Conservation (phyloP, 140 eudicot species). For the Anethum foeniculum region DNA sequence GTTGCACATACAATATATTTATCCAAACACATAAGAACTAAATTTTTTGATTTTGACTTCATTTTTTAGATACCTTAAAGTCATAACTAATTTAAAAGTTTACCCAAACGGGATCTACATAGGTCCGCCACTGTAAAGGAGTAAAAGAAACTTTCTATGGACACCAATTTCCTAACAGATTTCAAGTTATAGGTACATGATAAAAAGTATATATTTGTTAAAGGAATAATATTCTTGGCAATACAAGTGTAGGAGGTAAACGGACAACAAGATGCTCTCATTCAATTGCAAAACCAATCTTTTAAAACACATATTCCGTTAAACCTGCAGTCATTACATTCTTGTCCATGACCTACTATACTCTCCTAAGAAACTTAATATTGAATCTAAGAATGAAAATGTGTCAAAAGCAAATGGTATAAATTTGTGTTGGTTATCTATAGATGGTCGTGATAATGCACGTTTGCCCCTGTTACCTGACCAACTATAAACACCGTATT, state of each 20-base stretch:
- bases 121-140: no score
- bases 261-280: background rate
- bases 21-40: no score
- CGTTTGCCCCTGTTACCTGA: background rate
- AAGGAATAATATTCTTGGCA: background rate
- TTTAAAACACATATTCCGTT: background rate
- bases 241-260: background rate
- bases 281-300: no score
- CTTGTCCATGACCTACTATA: background rate
- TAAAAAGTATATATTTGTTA: background rate
- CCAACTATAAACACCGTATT: background rate
- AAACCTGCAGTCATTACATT: background rate
- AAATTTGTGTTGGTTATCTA: background rate
- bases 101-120: no score
- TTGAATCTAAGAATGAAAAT: background rate
- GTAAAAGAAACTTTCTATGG: background rate
- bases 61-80: no score
- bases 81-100: no score
- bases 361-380: background rate
- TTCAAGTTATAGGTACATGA: background rate
- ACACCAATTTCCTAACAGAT: background rate
- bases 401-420: background rate
- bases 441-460: background rate
- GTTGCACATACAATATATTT: no score
- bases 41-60: no score